These are phyloP conservation scores for Jaenimonas drosophilae DNA, from an alignment of 208 protist species.

Conservation along the genomic window DNA sequence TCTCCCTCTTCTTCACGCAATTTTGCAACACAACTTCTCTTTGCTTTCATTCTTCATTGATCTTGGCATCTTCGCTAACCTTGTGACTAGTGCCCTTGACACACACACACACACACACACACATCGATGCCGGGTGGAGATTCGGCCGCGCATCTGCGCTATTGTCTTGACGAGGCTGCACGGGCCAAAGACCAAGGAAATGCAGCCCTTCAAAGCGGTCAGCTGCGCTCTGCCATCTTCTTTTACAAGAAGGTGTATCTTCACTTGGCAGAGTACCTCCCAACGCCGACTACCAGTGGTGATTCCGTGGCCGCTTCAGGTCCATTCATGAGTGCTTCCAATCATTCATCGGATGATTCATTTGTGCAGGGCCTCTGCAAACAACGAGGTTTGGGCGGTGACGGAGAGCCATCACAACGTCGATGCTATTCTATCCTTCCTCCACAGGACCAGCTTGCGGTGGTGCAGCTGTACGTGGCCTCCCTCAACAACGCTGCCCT, in stretches of 20 bases:
- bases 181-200: conserved; percentile 48
- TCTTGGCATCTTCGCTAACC: no score
- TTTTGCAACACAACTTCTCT: no score
- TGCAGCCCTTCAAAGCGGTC: conserved; percentile 18
- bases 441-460: conserved; percentile 7
- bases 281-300: conserved; percentile 1
- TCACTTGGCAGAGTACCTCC: conserved; percentile 48
- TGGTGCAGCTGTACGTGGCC: conserved; percentile 22
- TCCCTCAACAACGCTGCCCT: conserved; percentile 51
- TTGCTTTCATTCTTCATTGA: no score
- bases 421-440: conserved; percentile 8
- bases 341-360: no score
- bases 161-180: conserved; percentile 17
- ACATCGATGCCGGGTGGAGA: no score
- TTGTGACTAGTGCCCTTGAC: no score
- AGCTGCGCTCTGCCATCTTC: conserved; percentile 35
- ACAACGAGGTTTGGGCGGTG: neutral
- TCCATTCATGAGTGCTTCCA: no score
- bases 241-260: conserved; percentile 66
- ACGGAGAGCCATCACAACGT: neutral
- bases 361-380: no score
- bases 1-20: no score
- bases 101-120: no score
- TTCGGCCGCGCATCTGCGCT: no score
- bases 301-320: neutral